A percentile compares a stretch with the other conserved stretches of the same genome.
Evolutionary conservation across 2,329 filamentous ascomycete species (phyloP).

Genomic region (Cladophialophora chaetospira): DNA sequence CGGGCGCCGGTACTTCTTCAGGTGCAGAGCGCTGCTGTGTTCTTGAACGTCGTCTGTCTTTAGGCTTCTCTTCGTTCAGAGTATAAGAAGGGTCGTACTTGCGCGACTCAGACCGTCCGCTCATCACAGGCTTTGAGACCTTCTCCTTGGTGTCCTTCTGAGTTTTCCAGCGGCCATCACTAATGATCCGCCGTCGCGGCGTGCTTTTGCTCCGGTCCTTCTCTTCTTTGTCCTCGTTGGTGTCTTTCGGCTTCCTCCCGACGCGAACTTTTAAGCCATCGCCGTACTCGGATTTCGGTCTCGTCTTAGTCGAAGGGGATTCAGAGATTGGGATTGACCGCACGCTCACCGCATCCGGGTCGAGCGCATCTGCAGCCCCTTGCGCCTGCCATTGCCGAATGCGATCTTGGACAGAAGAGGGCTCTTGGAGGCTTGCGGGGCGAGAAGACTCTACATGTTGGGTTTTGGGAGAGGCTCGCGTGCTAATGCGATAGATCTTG

Average conservation of each 20-base stretch:
- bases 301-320: constrained; percentile 16
- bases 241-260: constrained; percentile 23
- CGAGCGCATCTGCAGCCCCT: constrained; percentile 57
- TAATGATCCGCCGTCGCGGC: constrained; percentile 89
- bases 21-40: background rate
- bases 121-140: background rate
- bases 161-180: constrained; percentile 80
- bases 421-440: constrained; percentile 54
- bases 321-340: constrained; percentile 29
- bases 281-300: constrained; percentile 18
- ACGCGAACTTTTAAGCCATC: constrained; percentile 14
- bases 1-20: background rate
- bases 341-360: constrained; percentile 32
- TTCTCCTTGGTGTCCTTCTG: constrained; percentile 36
- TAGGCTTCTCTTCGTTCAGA: constrained; percentile 28
- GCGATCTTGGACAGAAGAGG: constrained; percentile 72
- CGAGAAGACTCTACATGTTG: constrained; percentile 26
- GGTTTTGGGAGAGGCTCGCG: constrained; percentile 11
- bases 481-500: constrained; percentile 11
- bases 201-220: constrained; percentile 55
- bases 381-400: constrained; percentile 83
- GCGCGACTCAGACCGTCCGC: constrained; percentile 29
- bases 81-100: constrained; percentile 28
- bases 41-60: constrained; percentile 27
- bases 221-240: constrained; percentile 26